These are phyloP conservation scores for Penicillium samsonianum DNA, from an alignment of 495 filamentous ascomycete species.

Conservation along the genomic window DNA sequence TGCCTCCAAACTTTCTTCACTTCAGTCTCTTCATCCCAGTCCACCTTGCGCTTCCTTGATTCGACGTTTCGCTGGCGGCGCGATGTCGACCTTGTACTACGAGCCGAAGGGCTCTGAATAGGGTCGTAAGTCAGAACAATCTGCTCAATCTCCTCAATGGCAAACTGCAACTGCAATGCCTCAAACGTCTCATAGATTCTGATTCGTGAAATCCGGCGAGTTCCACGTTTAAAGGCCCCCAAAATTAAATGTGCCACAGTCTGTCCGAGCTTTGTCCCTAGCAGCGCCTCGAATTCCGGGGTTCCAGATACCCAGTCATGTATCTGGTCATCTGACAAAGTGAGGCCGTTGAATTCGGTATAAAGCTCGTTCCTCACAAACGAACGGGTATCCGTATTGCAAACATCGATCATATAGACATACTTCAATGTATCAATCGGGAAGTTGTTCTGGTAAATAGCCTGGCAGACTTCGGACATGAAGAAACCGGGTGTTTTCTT, in stretches of 20 bases:
- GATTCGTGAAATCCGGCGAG: slow-evolving; percentile 4
- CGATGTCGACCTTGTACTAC: not conserved
- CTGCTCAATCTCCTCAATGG: slow-evolving; percentile 2
- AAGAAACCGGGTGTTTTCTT: not conserved
- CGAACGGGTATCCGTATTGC: slow-evolving; percentile 1
- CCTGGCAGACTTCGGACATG: not conserved
- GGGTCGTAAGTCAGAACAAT: not conserved
- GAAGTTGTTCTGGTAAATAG: not conserved
- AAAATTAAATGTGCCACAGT: slow-evolving; percentile 1
- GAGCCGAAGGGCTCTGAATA: not conserved
- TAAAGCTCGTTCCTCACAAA: slow-evolving; percentile 1
- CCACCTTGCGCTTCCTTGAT: not conserved
- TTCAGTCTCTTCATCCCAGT: not conserved
- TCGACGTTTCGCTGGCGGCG: not conserved
- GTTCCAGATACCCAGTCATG: slow-evolving; percentile 1
- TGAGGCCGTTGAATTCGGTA: not conserved
- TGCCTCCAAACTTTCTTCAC: not conserved
- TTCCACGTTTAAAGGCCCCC: slow-evolving; percentile 6
- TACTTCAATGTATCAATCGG: not conserved
- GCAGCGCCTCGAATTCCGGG: not conserved
- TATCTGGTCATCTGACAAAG: not conserved
- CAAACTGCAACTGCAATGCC: slow-evolving; percentile 1
- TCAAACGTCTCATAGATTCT: not conserved
- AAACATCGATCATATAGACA: not conserved
- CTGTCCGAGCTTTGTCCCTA: slow-evolving; percentile 5